Conservation (phyloP, 371 early-diverging fungal genomes). For the Ordospora colligata region DNA sequence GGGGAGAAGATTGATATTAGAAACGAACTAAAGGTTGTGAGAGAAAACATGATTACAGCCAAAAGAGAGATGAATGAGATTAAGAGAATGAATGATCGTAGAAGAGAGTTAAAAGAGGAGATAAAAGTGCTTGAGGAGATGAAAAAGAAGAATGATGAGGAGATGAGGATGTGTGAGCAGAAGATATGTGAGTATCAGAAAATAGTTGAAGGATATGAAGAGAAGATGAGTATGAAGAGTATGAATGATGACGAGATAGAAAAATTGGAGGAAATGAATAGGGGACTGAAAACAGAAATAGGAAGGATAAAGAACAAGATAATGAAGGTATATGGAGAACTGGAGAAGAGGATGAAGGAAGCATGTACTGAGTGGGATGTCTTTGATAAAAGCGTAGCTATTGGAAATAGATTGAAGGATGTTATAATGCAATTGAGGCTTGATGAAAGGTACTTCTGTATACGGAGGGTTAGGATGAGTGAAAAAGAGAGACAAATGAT, state of each 20-base stretch:
- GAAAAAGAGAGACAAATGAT: background rate
- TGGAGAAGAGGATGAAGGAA: background rate
- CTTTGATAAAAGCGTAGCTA: background rate
- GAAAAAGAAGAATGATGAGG: slow-evolving; percentile 31
- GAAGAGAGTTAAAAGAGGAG: slow-evolving; percentile 63
- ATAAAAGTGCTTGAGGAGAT: slow-evolving; percentile 41
- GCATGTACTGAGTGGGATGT: background rate
- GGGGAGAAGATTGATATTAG: slow-evolving; percentile 8
- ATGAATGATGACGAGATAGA: slow-evolving; percentile 31
- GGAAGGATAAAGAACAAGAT: slow-evolving; percentile 17
- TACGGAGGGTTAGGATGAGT: background rate
- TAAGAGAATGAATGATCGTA: slow-evolving; percentile 61
- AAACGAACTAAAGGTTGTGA: background rate
- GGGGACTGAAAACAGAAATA: slow-evolving; percentile 24
- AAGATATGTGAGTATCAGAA: slow-evolving; percentile 25
- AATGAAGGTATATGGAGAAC: background rate
- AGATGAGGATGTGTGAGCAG: slow-evolving; percentile 47
- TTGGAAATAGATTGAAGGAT: background rate
- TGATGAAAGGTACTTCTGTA: background rate
- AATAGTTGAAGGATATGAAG: slow-evolving; percentile 43
- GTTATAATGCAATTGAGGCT: background rate
- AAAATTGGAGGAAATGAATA: slow-evolving; percentile 38
- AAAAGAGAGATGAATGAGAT: slow-evolving; percentile 58
- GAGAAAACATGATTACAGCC: slow-evolving; percentile 20
- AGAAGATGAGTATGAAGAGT: slow-evolving; percentile 54